Evolutionary conservation across 495 filamentous ascomycete species (phyloP).

Genomic region (Ascodesmis nigricans): DNA sequence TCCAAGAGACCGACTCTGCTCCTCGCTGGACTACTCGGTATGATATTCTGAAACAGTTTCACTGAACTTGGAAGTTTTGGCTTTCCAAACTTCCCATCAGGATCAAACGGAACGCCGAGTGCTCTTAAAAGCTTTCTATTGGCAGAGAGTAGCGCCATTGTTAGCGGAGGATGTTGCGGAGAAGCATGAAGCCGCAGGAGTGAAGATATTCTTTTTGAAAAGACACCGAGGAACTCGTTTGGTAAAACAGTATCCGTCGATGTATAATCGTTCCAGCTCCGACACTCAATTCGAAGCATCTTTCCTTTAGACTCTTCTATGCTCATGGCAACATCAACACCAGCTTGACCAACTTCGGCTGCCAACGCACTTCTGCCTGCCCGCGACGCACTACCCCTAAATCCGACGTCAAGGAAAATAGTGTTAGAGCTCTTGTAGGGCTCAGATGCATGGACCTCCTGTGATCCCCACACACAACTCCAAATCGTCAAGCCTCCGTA

Average conservation of each 20-base stretch:
- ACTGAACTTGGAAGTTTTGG: slow-evolving; percentile 66
- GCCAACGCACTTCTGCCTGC: slow-evolving; percentile 6
- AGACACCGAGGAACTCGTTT: slow-evolving; percentile 14
- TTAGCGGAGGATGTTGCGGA: slow-evolving; percentile 42
- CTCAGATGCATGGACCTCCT: slow-evolving; percentile 8
- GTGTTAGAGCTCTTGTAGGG: slow-evolving; percentile 11
- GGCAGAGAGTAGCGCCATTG: slow-evolving; percentile 38
- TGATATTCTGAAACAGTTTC: slow-evolving; percentile 69
- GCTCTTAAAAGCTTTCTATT: slow-evolving; percentile 54
- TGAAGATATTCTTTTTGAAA: slow-evolving; percentile 16
- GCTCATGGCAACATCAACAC: slow-evolving; percentile 41
- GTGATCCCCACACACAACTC: slow-evolving; percentile 18
- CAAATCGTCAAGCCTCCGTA: slow-evolving; percentile 17
- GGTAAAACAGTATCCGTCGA: slow-evolving; percentile 18
- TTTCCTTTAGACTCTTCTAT: slow-evolving; percentile 22
- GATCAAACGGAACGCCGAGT: slow-evolving; percentile 38
- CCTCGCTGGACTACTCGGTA: slow-evolving; percentile 23
- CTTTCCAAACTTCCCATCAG: slow-evolving; percentile 31
- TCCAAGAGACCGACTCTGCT: slow-evolving; percentile 11
- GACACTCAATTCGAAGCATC: slow-evolving; percentile 17
- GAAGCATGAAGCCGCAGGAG: slow-evolving; percentile 34
- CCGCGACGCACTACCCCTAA: slow-evolving; percentile 7
- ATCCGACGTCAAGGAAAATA: slow-evolving; percentile 16
- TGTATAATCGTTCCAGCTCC: slow-evolving; percentile 20
- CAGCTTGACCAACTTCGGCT: slow-evolving; percentile 40